A percentile compares a stretch with the other conserved stretches of the same genome.
Conservation (phyloP, 2,329 filamentous ascomycete species). For the Neonectria ditissima region DNA sequence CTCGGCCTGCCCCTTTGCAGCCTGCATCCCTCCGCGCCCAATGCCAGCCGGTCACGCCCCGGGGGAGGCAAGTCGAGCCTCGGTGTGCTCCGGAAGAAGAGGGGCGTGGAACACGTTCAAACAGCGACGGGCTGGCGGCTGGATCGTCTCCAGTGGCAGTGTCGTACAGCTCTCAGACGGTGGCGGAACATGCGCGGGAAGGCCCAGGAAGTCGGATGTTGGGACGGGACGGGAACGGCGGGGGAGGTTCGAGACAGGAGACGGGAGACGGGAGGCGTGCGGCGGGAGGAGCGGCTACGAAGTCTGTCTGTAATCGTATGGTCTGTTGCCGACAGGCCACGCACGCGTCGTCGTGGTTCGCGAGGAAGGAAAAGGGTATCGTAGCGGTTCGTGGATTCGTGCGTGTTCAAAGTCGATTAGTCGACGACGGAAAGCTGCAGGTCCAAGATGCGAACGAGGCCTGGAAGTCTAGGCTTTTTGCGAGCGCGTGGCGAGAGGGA, state of each 20-base stretch:
- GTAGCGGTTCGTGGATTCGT: conserved; percentile 16
- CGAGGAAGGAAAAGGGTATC: conserved; percentile 8
- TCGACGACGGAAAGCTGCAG: conserved; percentile 11
- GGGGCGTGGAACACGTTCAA: conserved; percentile 23
- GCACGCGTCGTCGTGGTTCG: conserved; percentile 23
- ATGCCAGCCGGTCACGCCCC: conserved; percentile 40
- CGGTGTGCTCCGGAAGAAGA: conserved; percentile 13
- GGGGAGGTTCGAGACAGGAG: background rate
- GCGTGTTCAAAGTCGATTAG: conserved; percentile 11
- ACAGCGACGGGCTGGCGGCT: conserved; percentile 22
- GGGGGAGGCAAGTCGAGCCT: conserved; percentile 33
- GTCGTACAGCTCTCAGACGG: conserved; percentile 34
- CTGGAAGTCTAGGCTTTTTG: background rate
- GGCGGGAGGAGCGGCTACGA: conserved; percentile 2
- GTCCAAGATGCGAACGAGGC: background rate
- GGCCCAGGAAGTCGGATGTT: conserved; percentile 4
- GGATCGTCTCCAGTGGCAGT: conserved; percentile 36
- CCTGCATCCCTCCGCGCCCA: conserved; percentile 60
- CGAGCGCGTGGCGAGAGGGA: background rate
- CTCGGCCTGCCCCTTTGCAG: conserved; percentile 68
- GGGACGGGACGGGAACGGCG: background rate
- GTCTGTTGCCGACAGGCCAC: conserved; percentile 24
- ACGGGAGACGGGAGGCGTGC: conserved; percentile 6
- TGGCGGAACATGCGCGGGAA: conserved; percentile 41
- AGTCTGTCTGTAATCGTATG: conserved; percentile 2